Conservation (phyloP, 371 early-diverging fungal genomes). For the Gilbertella persicaria region DNA sequence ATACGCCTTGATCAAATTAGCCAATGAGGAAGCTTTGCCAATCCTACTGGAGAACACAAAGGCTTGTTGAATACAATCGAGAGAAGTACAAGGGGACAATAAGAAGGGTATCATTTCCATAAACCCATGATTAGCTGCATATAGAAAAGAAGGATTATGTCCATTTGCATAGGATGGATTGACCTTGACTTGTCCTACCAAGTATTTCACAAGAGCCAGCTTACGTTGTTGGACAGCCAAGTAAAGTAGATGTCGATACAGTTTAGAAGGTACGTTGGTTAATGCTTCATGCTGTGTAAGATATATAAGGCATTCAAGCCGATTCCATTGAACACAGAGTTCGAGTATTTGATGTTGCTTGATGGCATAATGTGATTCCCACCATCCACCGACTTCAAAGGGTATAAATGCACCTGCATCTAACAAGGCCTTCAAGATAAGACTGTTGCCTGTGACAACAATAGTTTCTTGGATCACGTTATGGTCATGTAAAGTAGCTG, state of each 20-base stretch:
- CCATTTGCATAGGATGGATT: constrained; percentile 22
- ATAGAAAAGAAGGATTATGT: constrained; percentile 35
- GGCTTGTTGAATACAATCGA: constrained; percentile 32
- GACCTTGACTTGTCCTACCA: constrained; percentile 25
- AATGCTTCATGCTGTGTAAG: no score
- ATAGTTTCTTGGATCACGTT: constrained; percentile 22
- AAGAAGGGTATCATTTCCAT: constrained; percentile 40
- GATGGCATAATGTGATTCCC: neutral
- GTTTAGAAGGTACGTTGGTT: neutral
- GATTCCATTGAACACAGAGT: constrained; percentile 41
- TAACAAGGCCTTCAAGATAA: constrained; percentile 19
- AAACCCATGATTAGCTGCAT: constrained; percentile 50
- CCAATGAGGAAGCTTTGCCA: no score
- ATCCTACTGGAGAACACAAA: constrained; percentile 10
- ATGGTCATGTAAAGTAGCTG: neutral
- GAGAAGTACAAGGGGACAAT: constrained; percentile 25
- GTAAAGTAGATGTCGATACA: constrained; percentile 35
- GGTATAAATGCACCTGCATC: constrained; percentile 12
- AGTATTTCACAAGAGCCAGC: constrained; percentile 36
- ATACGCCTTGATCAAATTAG: no score
- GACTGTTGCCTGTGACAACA: constrained; percentile 27
- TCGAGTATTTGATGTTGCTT: constrained; percentile 34
- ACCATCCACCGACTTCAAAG: constrained; percentile 3
- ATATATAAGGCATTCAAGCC: constrained; percentile 32
- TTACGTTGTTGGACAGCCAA: constrained; percentile 49